Conservation (phyloP, 1,284 basidiomycete species). For the Chalciporus sp. region DNA sequence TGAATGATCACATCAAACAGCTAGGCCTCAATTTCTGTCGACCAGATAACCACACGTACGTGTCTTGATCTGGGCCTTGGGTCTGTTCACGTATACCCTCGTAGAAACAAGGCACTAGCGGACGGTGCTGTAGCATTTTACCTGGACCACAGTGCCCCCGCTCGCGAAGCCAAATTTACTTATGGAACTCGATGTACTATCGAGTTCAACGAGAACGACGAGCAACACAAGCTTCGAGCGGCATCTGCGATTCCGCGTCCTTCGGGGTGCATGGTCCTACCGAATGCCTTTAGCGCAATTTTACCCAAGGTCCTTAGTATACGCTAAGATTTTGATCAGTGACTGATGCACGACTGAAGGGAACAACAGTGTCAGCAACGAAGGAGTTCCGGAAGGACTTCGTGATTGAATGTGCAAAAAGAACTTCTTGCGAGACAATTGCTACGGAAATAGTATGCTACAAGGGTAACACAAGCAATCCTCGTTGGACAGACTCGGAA, state of each 20-base stretch:
- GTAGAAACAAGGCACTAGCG: slow-evolving; percentile 37
- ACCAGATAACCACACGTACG: slow-evolving; percentile 50
- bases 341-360: slow-evolving; percentile 28
- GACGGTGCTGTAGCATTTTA: slow-evolving; percentile 40
- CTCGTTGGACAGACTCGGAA: slow-evolving; percentile 49
- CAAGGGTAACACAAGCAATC: slow-evolving; percentile 37
- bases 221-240: slow-evolving; percentile 35
- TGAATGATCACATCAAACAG: slow-evolving; percentile 29
- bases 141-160: slow-evolving; percentile 38
- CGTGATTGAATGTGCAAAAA: slow-evolving; percentile 34
- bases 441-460: slow-evolving; percentile 43
- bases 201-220: slow-evolving; percentile 30
- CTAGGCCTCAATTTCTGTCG: slow-evolving; percentile 41
- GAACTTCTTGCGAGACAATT: slow-evolving; percentile 29
- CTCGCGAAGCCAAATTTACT: slow-evolving; percentile 36
- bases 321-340: not conserved
- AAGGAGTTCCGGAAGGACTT: slow-evolving; percentile 47
- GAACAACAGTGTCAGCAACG: slow-evolving; percentile 35
- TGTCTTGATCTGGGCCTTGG: not conserved
- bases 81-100: not conserved
- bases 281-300: slow-evolving; percentile 36
- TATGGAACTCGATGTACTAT: slow-evolving; percentile 37
- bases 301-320: slow-evolving; percentile 32
- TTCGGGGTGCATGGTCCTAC: slow-evolving; percentile 35
- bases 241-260: slow-evolving; percentile 26